Percentiles rank a stretch among this genome's conserved stretches.
Conservation (phyloP, 306 rosid species). For the Alnus rubra region DNA sequence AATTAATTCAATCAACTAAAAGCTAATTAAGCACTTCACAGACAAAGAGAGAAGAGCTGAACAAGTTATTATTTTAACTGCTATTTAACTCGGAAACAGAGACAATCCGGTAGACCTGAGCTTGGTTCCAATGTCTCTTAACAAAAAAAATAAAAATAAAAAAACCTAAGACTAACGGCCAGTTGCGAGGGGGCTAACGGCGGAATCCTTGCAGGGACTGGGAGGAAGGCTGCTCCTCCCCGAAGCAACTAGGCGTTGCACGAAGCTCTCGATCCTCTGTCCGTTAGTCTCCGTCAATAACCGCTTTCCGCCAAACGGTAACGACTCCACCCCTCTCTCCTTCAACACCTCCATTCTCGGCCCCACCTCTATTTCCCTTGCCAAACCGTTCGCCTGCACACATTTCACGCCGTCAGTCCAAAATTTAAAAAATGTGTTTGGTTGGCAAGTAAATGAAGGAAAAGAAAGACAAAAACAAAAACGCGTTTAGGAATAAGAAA, state of each 20-base stretch:
- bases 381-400: conserved; percentile 70
- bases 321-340: conserved; percentile 78
- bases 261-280: conserved; percentile 75
- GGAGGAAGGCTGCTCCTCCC: conserved; percentile 74
- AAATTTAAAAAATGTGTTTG: background rate
- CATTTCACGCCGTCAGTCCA: conserved; percentile 19
- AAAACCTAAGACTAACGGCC: conserved; percentile 42
- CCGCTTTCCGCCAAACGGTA: conserved; percentile 99
- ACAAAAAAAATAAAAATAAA: background rate
- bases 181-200: conserved; percentile 57
- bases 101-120: no score
- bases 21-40: no score
- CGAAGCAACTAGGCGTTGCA: conserved; percentile 66
- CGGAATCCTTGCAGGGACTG: conserved; percentile 67
- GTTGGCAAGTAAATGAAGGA: background rate
- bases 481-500: background rate
- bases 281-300: conserved; percentile 94
- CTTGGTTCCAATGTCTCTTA: background rate
- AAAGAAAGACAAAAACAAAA: background rate
- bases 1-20: no score
- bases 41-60: no score
- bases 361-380: conserved; percentile 33
- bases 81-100: no score
- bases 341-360: conserved; percentile 48
- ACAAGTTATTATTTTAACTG: no score